phyloP scores from a whole-genome alignment of 768 basidiomycete genomes.

The Lactarius pseudohatsudake region DNA sequence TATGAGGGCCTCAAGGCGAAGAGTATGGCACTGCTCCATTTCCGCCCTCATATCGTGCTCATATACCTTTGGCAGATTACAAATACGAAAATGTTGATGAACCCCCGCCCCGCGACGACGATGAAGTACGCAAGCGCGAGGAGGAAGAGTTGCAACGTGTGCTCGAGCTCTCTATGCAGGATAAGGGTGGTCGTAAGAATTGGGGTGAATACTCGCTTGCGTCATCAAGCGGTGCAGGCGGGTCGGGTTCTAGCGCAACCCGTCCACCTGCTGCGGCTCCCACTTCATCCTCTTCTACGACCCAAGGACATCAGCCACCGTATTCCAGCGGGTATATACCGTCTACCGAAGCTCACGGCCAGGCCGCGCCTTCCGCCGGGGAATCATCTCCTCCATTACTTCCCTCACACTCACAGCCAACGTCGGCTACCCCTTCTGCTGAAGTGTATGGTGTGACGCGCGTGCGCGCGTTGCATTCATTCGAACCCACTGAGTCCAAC shows the following conservation, averaged over 20 bases:
- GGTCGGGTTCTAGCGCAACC: constrained; percentile 33
- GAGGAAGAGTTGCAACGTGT: constrained; percentile 95
- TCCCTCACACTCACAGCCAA: constrained; percentile 33
- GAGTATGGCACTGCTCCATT: constrained; percentile 47
- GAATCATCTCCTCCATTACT: constrained; percentile 26
- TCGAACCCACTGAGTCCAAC: constrained; percentile 82
- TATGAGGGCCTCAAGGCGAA: constrained; percentile 80
- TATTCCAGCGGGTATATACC: constrained; percentile 59
- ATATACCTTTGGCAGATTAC: constrained; percentile 49
- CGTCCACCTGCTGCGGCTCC: constrained; percentile 28
- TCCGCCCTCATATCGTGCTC: constrained; percentile 8
- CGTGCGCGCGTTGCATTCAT: constrained; percentile 86
- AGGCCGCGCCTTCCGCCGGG: constrained; percentile 31
- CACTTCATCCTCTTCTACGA: constrained; percentile 29
- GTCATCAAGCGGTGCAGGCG: constrained; percentile 39
- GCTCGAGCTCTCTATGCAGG: constrained; percentile 89
- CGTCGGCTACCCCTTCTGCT: constrained; percentile 33
- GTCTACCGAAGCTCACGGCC: constrained; percentile 10
- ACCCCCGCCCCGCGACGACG: constrained; percentile 67
- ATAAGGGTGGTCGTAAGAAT: constrained; percentile 74
- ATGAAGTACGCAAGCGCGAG: constrained; percentile 78
- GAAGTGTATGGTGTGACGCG: constrained; percentile 58
- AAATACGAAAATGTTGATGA: constrained; percentile 66
- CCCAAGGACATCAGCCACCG: constrained; percentile 33
- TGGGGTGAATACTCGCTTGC: constrained; percentile 49